Evolutionary conservation across 139 green algal genomes (phyloP).

Genomic region (Micractinium sp.): DNA sequence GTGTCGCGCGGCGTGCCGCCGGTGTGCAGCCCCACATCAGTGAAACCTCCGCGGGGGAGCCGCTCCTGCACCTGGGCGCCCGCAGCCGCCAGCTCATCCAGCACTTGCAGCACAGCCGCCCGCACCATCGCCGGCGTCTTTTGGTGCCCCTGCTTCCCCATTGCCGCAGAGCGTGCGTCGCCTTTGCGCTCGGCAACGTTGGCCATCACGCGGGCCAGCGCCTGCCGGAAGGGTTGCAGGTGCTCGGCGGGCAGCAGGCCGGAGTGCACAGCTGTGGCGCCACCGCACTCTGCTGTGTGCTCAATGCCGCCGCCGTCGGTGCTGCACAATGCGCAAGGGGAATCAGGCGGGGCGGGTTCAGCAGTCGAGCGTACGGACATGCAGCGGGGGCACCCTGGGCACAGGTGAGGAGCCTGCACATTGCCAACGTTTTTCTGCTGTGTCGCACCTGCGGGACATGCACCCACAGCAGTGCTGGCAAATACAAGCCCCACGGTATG

Average conservation of each 20-base stretch:
- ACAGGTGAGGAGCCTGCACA: neutral
- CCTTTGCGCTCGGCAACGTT: neutral
- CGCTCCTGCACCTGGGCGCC: neutral
- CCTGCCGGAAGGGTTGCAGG: neutral
- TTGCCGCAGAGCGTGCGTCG: neutral
- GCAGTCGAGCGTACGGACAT: too few relatives aligned
- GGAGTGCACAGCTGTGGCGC: neutral
- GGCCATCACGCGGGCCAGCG: neutral
- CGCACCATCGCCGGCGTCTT: slow-evolving; percentile 36
- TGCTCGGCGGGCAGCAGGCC: neutral
- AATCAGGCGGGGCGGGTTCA: too few relatives aligned
- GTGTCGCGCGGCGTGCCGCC: slow-evolving; percentile 30
- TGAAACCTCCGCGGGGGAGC: slow-evolving; percentile 36
- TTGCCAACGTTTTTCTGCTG: too few relatives aligned
- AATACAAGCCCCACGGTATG: too few relatives aligned
- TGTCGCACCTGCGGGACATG: too few relatives aligned
- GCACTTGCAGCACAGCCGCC: neutral
- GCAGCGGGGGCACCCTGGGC: too few relatives aligned
- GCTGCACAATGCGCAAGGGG: neutral
- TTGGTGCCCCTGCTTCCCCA: slow-evolving; percentile 12
- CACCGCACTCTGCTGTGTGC: neutral
- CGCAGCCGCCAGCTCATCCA: neutral
- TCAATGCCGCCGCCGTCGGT: neutral
- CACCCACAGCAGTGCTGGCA: too few relatives aligned
- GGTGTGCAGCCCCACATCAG: slow-evolving; percentile 46